Conservation (phyloP, 805 yeast species). For the Ogataea dorogensis region DNA sequence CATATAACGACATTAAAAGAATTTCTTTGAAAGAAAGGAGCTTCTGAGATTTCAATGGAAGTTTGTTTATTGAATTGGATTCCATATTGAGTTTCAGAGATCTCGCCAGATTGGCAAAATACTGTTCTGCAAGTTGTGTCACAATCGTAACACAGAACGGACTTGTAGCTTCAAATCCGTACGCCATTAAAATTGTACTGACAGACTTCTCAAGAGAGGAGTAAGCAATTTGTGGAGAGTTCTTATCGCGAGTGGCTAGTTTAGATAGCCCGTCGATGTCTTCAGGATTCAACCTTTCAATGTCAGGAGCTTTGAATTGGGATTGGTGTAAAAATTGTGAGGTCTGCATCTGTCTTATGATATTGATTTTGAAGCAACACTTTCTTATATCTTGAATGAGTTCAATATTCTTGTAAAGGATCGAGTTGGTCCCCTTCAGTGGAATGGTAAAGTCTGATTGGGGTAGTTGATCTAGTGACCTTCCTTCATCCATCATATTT, state of each 20-base stretch:
- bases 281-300: constrained; percentile 52
- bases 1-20: constrained; percentile 63
- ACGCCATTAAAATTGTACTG: constrained; percentile 81
- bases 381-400: constrained; percentile 87
- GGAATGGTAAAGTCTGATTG: constrained; percentile 42
- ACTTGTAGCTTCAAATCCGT: constrained; percentile 86
- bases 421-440: constrained; percentile 57
- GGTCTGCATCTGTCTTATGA: constrained; percentile 88
- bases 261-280: constrained; percentile 86
- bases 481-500: constrained; percentile 31
- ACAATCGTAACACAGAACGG: constrained; percentile 73
- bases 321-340: constrained; percentile 73
- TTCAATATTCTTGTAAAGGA: constrained; percentile 62
- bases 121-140: constrained; percentile 81
- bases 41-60: constrained; percentile 28
- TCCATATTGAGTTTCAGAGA: constrained; percentile 73
- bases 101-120: constrained; percentile 68
- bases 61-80: constrained; percentile 47
- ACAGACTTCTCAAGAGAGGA: constrained; percentile 66
- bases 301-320: constrained; percentile 67
- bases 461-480: constrained; percentile 34
- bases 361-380: constrained; percentile 81
- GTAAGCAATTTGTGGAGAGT: constrained; percentile 59
- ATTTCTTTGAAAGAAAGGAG: constrained; percentile 40
- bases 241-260: constrained; percentile 63